Evolutionary conservation across 2,329 filamentous ascomycete genomes (phyloP), one percentile per base, ranked within the genome.

Genomic region (Ophiostoma tasmaniense): DNA sequence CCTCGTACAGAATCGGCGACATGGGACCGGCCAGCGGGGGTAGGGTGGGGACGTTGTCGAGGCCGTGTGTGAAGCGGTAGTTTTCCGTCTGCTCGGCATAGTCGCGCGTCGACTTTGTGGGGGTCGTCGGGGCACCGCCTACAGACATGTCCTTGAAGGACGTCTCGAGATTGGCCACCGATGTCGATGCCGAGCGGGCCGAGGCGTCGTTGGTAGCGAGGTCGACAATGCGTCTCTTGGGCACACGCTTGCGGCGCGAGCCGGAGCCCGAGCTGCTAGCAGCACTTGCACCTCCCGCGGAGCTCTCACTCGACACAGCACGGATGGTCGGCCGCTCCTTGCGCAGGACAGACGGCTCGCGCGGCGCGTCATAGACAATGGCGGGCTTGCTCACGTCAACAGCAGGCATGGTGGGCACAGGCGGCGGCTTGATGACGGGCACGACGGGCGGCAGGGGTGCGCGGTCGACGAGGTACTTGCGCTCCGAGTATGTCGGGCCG

Each of bases 401-500:
- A 5, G 85, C 82, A 8, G 84, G 82, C 11, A 88, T 80, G 73
- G 91, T 89, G 17, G 87, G 84, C 13, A 65, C 66, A 3, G 84
- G 82, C 33, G 84, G 82, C 17, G 89, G 87, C 76, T 90, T 92
- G 70, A 96, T 85, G 20, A 96, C 89, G 0, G 93, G 92, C 10
- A 93, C 88, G 50, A 86, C 88, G 33, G 90, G 85, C 22, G 89
- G 87, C 73, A 96, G 89, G 1, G 91, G 89, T 13, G 84, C 91
- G 64, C 93, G 88, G 66, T 97, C 93, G 5, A 93, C 85, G 61
- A 99, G 83, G 73, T 91, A 89, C 75, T 92, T 92, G 76, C 88
- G 89, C 81, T 99, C 95, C 20, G 88, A 86, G 75, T 92, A 96
- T n/a, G 86, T 89, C 0, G 95, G 94, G 0, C 90, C 90, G 42